These are phyloP conservation scores for Mytilinidion resinicola DNA, from an alignment of 495 filamentous ascomycete species.

Conservation along the genomic window DNA sequence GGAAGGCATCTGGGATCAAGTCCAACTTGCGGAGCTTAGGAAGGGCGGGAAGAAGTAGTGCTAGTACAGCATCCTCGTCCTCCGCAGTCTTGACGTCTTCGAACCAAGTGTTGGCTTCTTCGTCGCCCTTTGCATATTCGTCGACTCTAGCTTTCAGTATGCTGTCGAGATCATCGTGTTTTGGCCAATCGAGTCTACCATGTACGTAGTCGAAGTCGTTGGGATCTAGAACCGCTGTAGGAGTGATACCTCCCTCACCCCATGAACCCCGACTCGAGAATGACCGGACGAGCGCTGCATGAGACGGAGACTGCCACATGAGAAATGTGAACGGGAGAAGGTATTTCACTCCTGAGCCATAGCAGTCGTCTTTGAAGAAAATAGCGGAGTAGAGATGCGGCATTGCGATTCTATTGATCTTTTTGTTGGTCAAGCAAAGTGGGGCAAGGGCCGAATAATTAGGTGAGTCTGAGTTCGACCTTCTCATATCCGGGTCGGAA, in stretches of 20 bases:
- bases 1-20: not conserved
- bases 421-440: not conserved
- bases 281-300: not conserved
- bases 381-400: conserved; percentile 1
- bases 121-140: not conserved
- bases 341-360: not conserved
- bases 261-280: not conserved
- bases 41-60: not conserved
- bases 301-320: conserved; percentile 1
- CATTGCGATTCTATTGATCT: conserved; percentile 4
- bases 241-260: not conserved
- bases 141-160: not conserved
- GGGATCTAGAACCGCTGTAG: not conserved
- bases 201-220: not conserved
- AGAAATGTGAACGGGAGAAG: conserved; percentile 2
- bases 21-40: not conserved
- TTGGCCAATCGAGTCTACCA: not conserved
- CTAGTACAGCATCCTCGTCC: not conserved
- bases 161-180: not conserved
- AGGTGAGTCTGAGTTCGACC: too few species aligned
- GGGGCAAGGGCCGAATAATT: not conserved
- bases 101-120: conserved; percentile 1
- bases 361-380: not conserved
- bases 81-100: not conserved
- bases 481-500: too few species aligned